A percentile compares a stretch with the other conserved stretches of the same genome.
Conservation (phyloP, 192 early-diverging fungal species). For the Coemansia sp. region DNA sequence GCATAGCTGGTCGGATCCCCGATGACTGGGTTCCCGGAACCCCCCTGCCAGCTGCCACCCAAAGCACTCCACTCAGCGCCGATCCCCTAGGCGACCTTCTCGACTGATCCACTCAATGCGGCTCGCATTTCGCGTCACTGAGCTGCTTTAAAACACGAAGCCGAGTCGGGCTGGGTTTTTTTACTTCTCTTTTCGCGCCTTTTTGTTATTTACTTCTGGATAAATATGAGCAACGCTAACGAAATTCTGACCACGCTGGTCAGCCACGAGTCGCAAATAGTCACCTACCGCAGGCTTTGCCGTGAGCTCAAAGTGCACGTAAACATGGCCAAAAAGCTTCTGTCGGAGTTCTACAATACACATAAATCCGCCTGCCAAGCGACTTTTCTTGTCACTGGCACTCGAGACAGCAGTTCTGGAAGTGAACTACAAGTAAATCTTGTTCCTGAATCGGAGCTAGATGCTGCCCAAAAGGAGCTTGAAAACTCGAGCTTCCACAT, state of each 20-base stretch:
- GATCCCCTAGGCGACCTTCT: no score
- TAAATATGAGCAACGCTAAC: slow-evolving; percentile 22
- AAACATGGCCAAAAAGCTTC: slow-evolving; percentile 38
- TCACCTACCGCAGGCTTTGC: slow-evolving; percentile 49
- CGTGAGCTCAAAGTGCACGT: slow-evolving; percentile 47
- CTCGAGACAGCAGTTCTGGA: neutral
- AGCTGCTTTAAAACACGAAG: no score
- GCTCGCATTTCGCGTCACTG: no score
- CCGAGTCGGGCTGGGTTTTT: neutral
- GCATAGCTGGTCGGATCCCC: slow-evolving; percentile 55
- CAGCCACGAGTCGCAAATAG: slow-evolving; percentile 36
- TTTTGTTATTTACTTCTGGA: neutral
- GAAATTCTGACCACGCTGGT: slow-evolving; percentile 35
- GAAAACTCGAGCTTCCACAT: slow-evolving; percentile 25
- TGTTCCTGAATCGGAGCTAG: slow-evolving; percentile 25
- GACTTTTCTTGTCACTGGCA: slow-evolving; percentile 33
- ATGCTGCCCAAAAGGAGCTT: slow-evolving; percentile 14
- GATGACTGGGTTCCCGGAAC: slow-evolving; percentile 63
- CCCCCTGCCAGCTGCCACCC: slow-evolving; percentile 8
- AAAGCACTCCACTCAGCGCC: neutral
- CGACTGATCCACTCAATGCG: no score
- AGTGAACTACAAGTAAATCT: slow-evolving; percentile 24
- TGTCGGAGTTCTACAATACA: slow-evolving; percentile 31
- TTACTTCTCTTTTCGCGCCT: neutral
- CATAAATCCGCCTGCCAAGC: slow-evolving; percentile 34